These are phyloP conservation scores for Myxozyma mucilagina DNA, from an alignment of 805 yeast species.

Conservation along the genomic window DNA sequence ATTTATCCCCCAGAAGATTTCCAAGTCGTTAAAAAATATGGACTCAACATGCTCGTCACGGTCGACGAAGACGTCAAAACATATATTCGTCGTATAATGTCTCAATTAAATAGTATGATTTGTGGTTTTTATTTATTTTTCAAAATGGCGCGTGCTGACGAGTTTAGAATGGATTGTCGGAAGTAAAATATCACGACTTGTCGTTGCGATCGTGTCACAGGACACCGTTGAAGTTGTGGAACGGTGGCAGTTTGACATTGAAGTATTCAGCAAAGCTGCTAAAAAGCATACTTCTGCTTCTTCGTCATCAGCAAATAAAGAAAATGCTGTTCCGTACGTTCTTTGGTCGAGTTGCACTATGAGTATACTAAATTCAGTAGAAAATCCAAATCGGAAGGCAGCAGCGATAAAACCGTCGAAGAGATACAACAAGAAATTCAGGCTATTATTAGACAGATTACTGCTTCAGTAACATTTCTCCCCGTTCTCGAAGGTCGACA, in stretches of 20 bases:
- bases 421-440: slow-evolving; percentile 76
- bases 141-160: neutral
- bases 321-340: slow-evolving; percentile 23
- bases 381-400: neutral
- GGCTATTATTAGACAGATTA: slow-evolving; percentile 81
- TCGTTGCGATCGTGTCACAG: slow-evolving; percentile 70
- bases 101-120: slow-evolving; percentile 55
- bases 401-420: slow-evolving; percentile 45
- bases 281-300: neutral
- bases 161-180: slow-evolving; percentile 64
- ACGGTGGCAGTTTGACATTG: slow-evolving; percentile 81
- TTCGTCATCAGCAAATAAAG: slow-evolving; percentile 7
- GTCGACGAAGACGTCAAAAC: slow-evolving; percentile 72
- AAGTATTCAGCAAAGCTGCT: slow-evolving; percentile 39
- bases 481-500: slow-evolving; percentile 68
- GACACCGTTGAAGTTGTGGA: slow-evolving; percentile 70
- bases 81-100: slow-evolving; percentile 66
- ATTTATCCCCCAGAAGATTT: slow-evolving; percentile 88
- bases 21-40: slow-evolving; percentile 73
- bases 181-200: slow-evolving; percentile 65
- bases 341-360: neutral
- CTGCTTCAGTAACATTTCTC: slow-evolving; percentile 81
- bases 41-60: slow-evolving; percentile 67
- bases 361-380: neutral
- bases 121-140: neutral